Evolutionary conservation across 2,329 filamentous ascomycete genomes (phyloP).

Genomic region (Xylaria hypoxylon): DNA sequence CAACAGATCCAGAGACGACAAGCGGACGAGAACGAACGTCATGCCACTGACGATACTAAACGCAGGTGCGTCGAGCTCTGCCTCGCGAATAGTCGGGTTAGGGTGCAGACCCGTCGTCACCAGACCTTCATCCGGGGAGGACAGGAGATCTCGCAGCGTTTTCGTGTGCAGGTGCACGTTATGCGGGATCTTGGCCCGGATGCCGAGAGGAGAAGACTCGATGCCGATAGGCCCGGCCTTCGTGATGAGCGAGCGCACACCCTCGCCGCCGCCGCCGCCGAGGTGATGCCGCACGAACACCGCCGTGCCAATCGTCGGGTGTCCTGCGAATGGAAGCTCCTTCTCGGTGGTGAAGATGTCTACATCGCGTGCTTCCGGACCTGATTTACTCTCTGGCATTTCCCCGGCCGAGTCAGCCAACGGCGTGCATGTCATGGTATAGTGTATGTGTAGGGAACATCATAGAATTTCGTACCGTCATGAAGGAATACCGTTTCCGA

Average conservation of each 20-base stretch:
- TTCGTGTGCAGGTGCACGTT: slow-evolving; percentile 70
- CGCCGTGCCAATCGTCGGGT: slow-evolving; percentile 70
- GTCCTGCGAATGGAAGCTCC: slow-evolving; percentile 72
- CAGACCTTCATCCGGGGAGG: slow-evolving; percentile 18
- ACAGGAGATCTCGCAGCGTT: slow-evolving; percentile 52
- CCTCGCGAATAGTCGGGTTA: slow-evolving; percentile 41
- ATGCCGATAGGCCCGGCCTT: slow-evolving; percentile 60
- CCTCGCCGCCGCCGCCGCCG: slow-evolving; percentile 52
- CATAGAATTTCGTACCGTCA: slow-evolving; percentile 50
- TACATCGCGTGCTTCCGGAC: slow-evolving; percentile 56
- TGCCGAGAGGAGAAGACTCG: slow-evolving; percentile 42
- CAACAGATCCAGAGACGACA: slow-evolving; percentile 71
- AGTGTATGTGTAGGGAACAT: too few relatives aligned
- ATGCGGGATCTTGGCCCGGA: slow-evolving; percentile 74
- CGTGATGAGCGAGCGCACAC: slow-evolving; percentile 59
- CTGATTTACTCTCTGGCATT: slow-evolving; percentile 45
- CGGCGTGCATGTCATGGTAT: slow-evolving; percentile 48
- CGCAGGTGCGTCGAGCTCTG: slow-evolving; percentile 56
- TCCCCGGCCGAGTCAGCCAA: slow-evolving; percentile 36
- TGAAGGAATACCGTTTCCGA: slow-evolving; percentile 74
- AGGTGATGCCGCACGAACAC: slow-evolving; percentile 58
- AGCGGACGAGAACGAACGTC: slow-evolving; percentile 74
- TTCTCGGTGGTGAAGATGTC: slow-evolving; percentile 68
- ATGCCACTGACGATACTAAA: slow-evolving; percentile 79
- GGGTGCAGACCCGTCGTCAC: slow-evolving; percentile 41